Evolutionary conservation across 371 early-diverging fungal genomes (phyloP).

Genomic region (Mucor plumbeus): DNA sequence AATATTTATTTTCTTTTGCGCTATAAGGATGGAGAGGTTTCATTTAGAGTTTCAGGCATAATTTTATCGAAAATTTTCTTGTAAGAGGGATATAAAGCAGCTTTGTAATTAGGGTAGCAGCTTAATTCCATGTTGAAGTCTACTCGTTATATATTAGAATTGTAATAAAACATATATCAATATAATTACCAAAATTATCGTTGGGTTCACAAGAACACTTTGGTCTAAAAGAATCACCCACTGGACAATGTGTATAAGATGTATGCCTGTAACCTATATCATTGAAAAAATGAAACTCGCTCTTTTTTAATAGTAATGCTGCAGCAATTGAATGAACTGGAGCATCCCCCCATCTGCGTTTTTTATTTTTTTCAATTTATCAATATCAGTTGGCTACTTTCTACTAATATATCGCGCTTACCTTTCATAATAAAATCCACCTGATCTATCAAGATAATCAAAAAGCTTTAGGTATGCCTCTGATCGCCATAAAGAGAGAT

Average conservation of each 20-base stretch:
- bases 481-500: slow-evolving; percentile 80
- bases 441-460: slow-evolving; percentile 79
- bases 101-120: background rate
- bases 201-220: slow-evolving; percentile 62
- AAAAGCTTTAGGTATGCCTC: slow-evolving; percentile 77
- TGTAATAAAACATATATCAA: background rate
- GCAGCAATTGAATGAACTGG: slow-evolving; percentile 94
- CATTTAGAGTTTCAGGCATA: background rate
- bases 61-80: background rate
- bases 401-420: background rate
- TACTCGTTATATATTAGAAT: background rate
- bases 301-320: slow-evolving; percentile 75
- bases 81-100: background rate
- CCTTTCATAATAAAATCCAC: slow-evolving; percentile 94
- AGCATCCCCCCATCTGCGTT: slow-evolving; percentile 89
- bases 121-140: background rate
- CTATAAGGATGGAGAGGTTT: too few species aligned
- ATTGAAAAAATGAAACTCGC: slow-evolving; percentile 88
- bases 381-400: slow-evolving; percentile 9
- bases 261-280: slow-evolving; percentile 78
- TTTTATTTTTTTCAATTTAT: background rate
- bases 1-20: too few species aligned
- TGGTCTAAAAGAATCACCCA: slow-evolving; percentile 45
- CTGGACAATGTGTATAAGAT: slow-evolving; percentile 71
- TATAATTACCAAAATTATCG: slow-evolving; percentile 40